Percentiles rank a stretch among this genome's conserved stretches.
Evolutionary conservation across 441 rosid genomes (phyloP).

Genomic region (Populus hybrid): DNA sequence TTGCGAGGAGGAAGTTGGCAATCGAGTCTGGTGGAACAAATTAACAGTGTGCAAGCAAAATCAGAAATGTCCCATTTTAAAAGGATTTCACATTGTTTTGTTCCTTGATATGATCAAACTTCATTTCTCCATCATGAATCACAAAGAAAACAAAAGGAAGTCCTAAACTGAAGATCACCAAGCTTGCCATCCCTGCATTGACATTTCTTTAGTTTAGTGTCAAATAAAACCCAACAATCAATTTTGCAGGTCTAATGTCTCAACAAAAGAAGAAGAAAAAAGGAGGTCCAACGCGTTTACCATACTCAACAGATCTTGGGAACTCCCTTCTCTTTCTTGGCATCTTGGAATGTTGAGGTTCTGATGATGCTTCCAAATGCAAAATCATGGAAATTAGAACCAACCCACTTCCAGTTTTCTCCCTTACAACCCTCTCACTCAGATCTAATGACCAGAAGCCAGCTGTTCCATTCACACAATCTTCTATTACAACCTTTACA

Average conservation of each 20-base stretch:
- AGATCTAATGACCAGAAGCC: slow-evolving; percentile 66
- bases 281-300: slow-evolving; percentile 22
- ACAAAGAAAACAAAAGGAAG: slow-evolving; percentile 56
- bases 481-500: slow-evolving; percentile 53
- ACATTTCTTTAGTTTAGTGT: background rate
- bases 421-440: slow-evolving; percentile 62
- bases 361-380: slow-evolving; percentile 38
- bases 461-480: slow-evolving; percentile 23
- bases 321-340: slow-evolving; percentile 15
- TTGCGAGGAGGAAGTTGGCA: background rate
- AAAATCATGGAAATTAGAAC: slow-evolving; percentile 62
- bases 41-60: background rate
- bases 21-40: background rate
- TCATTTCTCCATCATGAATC: slow-evolving; percentile 43
- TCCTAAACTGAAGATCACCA: slow-evolving; percentile 50
- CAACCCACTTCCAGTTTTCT: slow-evolving; percentile 77
- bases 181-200: slow-evolving; percentile 48
- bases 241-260: background rate
- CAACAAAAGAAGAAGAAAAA: background rate
- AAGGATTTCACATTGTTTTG: background rate
- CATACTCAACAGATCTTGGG: slow-evolving; percentile 35
- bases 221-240: background rate
- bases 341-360: background rate
- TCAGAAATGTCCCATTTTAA: background rate
- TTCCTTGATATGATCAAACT: slow-evolving; percentile 25